phyloP scores from a whole-genome alignment of 1,284 basidiomycete genomes.

The Porogramme epimiltina region DNA sequence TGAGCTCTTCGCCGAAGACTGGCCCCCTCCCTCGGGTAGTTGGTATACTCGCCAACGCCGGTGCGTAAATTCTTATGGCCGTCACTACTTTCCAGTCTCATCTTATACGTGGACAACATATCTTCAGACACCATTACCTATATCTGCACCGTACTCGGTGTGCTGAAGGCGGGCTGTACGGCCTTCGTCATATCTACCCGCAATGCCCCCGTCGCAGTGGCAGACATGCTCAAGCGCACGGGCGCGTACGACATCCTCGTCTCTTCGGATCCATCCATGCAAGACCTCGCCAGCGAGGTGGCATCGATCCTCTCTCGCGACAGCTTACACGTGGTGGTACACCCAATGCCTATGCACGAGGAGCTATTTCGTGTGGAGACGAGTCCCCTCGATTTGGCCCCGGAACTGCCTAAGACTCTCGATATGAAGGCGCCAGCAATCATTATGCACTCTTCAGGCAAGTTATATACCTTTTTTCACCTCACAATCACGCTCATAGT shows the following conservation, averaged over 20 bases:
- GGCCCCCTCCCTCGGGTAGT: constrained; percentile 12
- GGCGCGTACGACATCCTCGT: not conserved
- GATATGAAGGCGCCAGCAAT: not conserved
- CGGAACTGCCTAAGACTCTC: not conserved
- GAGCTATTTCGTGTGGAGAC: not conserved
- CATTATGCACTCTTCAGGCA: constrained; percentile 8
- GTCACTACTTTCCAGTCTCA: too few relatives aligned
- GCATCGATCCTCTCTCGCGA: not conserved
- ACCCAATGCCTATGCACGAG: not conserved
- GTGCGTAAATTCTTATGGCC: not conserved
- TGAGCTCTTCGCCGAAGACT: not conserved
- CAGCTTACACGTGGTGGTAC: not conserved
- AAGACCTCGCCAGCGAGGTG: not conserved
- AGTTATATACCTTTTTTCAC: not conserved
- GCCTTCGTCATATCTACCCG: constrained; percentile 6
- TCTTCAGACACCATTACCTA: constrained; percentile 35
- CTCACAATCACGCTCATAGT: not conserved
- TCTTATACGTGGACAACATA: not conserved
- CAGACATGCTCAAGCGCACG: constrained; percentile 3
- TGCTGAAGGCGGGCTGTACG: constrained; percentile 19
- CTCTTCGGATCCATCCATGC: not conserved
- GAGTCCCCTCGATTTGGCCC: not conserved
- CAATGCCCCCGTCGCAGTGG: constrained; percentile 4
- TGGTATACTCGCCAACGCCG: constrained; percentile 15
- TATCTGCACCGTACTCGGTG: constrained; percentile 30